Conservation (phyloP, 2,329 filamentous ascomycete genomes). For the Fusarium staphyleae region DNA sequence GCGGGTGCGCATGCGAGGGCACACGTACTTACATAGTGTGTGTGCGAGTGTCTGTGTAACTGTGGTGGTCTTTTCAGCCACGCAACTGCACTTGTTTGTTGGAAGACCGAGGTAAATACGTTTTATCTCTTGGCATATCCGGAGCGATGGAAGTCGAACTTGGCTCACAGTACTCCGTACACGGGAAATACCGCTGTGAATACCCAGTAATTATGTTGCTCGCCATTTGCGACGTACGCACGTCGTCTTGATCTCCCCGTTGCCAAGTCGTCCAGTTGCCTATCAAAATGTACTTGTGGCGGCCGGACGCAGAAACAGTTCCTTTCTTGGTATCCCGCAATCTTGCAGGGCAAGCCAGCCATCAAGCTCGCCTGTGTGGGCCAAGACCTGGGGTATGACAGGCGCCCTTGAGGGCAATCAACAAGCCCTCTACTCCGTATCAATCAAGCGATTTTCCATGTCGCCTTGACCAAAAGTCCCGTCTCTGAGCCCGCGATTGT, state of each 20-base stretch:
- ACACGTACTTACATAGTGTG: not conserved
- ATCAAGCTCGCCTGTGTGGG: slow-evolving; percentile 23
- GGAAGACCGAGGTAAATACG: slow-evolving; percentile 21
- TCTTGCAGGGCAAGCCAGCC: not conserved
- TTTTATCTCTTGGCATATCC: slow-evolving; percentile 36
- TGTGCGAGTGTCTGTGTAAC: slow-evolving; percentile 4
- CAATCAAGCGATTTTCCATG: not conserved
- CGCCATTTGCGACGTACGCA: not conserved
- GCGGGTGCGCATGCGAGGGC: slow-evolving; percentile 9
- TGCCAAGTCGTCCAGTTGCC: slow-evolving; percentile 4
- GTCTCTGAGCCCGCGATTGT: slow-evolving; percentile 17
- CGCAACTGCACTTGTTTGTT: slow-evolving; percentile 11
- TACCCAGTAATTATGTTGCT: slow-evolving; percentile 4
- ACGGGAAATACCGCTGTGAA: slow-evolving; percentile 1
- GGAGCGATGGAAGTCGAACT: slow-evolving; percentile 30
- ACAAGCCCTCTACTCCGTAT: slow-evolving; percentile 8
- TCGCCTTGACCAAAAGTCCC: not conserved
- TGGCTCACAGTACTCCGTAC: slow-evolving; percentile 9
- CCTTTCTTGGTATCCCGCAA: slow-evolving; percentile 7
- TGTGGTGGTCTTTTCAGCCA: slow-evolving; percentile 6
- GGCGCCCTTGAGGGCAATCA: slow-evolving; percentile 11
- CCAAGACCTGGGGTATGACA: slow-evolving; percentile 36
- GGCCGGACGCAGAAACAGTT: not conserved
- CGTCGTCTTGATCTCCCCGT: not conserved
- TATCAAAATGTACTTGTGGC: slow-evolving; percentile 1